These are phyloP conservation scores for Hondaea fermentalgiana DNA, from an alignment of 108 stramenopile genomes.

Conservation along the genomic window DNA sequence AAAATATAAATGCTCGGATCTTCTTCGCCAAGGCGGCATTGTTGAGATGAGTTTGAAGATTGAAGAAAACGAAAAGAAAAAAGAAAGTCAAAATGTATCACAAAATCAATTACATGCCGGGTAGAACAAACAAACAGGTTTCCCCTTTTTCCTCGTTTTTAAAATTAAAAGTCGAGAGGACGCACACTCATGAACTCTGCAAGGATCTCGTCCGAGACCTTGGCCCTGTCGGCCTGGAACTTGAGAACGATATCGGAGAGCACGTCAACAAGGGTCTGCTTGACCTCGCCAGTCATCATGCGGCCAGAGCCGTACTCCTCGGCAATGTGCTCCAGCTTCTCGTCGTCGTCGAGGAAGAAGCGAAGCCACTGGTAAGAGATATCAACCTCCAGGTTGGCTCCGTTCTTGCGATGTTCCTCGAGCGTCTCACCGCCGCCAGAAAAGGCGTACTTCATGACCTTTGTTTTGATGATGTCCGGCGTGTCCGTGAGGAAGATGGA, in stretches of 20 bases:
- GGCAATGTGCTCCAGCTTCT: slow-evolving; percentile 76
- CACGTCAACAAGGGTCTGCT: slow-evolving; percentile 67
- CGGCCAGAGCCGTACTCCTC: slow-evolving; percentile 73
- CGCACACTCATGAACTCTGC: slow-evolving; percentile 72
- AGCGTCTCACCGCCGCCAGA: slow-evolving; percentile 85
- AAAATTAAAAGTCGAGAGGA: not conserved
- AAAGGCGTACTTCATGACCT: slow-evolving; percentile 75
- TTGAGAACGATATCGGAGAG: slow-evolving; percentile 71
- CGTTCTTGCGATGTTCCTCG: slow-evolving; percentile 78
- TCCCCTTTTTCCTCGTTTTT: not conserved
- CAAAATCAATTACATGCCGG: not conserved
- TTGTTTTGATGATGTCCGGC: slow-evolving; percentile 63
- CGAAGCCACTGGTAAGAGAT: slow-evolving; percentile 89
- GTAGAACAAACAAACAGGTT: not conserved
- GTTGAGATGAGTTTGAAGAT: too few species aligned
- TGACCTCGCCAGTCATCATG: slow-evolving; percentile 89
- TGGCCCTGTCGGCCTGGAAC: slow-evolving; percentile 74
- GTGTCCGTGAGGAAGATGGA: slow-evolving; percentile 96
- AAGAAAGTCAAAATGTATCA: not conserved
- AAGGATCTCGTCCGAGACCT: slow-evolving; percentile 79
- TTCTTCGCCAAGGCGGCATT: too few species aligned
- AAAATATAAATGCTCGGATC: too few species aligned
- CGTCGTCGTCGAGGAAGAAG: slow-evolving; percentile 96
- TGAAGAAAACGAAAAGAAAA: not conserved
- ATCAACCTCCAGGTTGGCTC: slow-evolving; percentile 88